These are phyloP conservation scores for Coelastrella sp. DNA, from an alignment of 139 green algal species.

Conservation along the genomic window DNA sequence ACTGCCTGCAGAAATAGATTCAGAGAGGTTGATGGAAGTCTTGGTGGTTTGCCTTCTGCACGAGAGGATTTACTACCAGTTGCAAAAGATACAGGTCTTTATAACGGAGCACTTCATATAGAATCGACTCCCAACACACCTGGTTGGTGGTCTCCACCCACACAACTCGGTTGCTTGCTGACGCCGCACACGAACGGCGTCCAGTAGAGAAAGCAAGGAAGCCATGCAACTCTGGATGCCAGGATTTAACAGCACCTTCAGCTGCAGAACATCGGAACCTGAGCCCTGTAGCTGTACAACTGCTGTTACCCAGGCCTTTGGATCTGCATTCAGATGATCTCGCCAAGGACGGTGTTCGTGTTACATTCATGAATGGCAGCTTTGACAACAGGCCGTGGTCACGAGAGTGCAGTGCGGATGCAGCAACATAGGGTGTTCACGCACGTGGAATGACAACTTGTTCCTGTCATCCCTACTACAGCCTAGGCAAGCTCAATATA, in stretches of 20 bases:
- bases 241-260: too few relatives aligned
- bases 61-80: too few relatives aligned
- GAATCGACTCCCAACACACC: too few relatives aligned
- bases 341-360: neutral
- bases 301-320: neutral
- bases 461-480: neutral
- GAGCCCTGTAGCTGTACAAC: neutral
- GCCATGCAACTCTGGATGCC: too few relatives aligned
- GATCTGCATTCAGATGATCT: neutral
- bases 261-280: too few relatives aligned
- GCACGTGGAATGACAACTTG: neutral
- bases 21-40: neutral
- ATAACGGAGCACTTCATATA: too few relatives aligned
- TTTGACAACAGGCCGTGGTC: neutral
- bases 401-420: neutral
- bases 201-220: too few relatives aligned
- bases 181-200: too few relatives aligned
- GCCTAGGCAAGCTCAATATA: neutral
- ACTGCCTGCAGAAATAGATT: conserved; percentile 55
- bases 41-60: too few relatives aligned
- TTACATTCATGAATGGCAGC: neutral
- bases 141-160: conserved; percentile 48
- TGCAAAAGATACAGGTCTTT: too few relatives aligned
- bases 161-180: neutral
- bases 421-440: too few relatives aligned